These are phyloP conservation scores for Wickerhamiella azyma DNA, from an alignment of 805 yeast species.

Conservation along the genomic window DNA sequence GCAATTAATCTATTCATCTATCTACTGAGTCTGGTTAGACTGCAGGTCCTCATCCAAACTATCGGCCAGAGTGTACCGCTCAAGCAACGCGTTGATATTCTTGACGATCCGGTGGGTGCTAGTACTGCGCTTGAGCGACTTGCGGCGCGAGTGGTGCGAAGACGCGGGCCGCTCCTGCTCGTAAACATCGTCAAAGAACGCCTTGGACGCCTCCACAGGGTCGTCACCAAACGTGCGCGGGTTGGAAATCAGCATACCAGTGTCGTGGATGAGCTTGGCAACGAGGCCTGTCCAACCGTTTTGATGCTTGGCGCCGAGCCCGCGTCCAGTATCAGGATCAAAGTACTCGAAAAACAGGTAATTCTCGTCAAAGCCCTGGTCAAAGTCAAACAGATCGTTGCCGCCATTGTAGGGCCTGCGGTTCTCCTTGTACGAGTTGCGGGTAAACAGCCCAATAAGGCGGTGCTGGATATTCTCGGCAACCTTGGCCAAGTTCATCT, in stretches of 20 bases:
- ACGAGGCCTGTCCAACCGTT: slow-evolving; percentile 94
- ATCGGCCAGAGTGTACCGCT: slow-evolving; percentile 16
- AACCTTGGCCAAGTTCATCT: slow-evolving; percentile 29
- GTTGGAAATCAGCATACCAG: slow-evolving; percentile 50
- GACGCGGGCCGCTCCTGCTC: slow-evolving; percentile 12
- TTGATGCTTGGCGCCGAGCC: slow-evolving; percentile 86
- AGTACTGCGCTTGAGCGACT: slow-evolving; percentile 16
- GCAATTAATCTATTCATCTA: background rate
- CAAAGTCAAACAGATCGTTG: slow-evolving; percentile 34
- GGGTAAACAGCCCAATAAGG: slow-evolving; percentile 63
- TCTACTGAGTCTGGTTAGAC: slow-evolving; percentile 2
- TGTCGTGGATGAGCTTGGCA: slow-evolving; percentile 79
- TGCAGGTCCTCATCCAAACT: slow-evolving; percentile 14
- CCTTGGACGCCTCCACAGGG: slow-evolving; percentile 25
- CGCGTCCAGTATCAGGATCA: slow-evolving; percentile 90
- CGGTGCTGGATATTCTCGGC: slow-evolving; percentile 86
- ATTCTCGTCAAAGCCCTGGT: slow-evolving; percentile 58
- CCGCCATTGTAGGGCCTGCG: slow-evolving; percentile 66
- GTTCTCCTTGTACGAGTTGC: slow-evolving; percentile 37
- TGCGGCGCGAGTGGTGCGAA: slow-evolving; percentile 11
- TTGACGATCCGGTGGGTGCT: slow-evolving; percentile 15
- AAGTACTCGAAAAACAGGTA: slow-evolving; percentile 77
- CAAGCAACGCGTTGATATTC: slow-evolving; percentile 16
- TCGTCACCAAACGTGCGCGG: slow-evolving; percentile 22
- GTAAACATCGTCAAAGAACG: slow-evolving; percentile 26